A percentile compares a stretch with the other conserved stretches of the same genome.
Conservation (phyloP, 2,329 filamentous ascomycete genomes). For the Cytospora leucostoma region DNA sequence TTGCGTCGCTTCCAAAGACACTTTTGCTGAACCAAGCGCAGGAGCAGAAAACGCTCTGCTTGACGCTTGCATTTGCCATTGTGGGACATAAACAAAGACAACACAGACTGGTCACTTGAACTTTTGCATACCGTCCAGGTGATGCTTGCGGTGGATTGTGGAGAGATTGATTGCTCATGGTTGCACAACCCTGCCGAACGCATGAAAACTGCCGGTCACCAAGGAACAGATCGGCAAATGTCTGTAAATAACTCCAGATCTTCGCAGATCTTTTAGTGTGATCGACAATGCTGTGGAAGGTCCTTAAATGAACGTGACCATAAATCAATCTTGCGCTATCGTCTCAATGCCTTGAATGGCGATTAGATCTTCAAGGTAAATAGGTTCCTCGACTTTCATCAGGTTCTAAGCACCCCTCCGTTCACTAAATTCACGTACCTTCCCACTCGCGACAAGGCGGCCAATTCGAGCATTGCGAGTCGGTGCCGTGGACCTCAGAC, state of each 20-base stretch:
- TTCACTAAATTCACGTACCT: neutral
- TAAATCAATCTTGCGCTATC: constrained; percentile 3
- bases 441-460: neutral
- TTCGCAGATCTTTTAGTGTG: constrained; percentile 8
- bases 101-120: neutral
- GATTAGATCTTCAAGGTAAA: neutral
- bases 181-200: neutral
- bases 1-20: neutral
- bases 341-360: neutral
- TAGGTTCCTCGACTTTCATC: neutral
- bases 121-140: neutral
- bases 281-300: constrained; percentile 1
- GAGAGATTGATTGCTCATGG: neutral
- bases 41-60: neutral
- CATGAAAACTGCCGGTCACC: neutral
- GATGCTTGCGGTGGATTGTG: neutral
- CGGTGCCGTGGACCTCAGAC: neutral
- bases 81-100: neutral
- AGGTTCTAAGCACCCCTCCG: neutral
- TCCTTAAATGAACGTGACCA: neutral
- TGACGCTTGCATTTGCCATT: neutral
- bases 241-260: constrained; percentile 4
- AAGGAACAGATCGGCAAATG: constrained; percentile 6
- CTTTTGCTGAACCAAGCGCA: neutral
- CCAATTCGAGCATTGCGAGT: neutral